Conservation (phyloP, 768 basidiomycete genomes). For the Lyophyllum decastes region DNA sequence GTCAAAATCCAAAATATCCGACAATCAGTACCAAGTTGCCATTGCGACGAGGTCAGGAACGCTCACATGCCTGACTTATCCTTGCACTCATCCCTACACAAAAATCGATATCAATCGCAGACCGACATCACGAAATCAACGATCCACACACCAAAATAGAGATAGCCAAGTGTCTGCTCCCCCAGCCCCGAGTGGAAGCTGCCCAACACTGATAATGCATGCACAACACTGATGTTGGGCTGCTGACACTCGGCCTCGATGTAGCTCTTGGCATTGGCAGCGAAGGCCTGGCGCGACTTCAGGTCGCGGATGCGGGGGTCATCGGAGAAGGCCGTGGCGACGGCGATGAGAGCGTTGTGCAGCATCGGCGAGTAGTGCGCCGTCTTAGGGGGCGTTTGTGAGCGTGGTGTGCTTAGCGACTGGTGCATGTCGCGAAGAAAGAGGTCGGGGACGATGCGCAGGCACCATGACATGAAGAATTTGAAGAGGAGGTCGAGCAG, state of each 20-base stretch:
- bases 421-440: slow-evolving; percentile 52
- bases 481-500: slow-evolving; percentile 49
- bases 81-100: slow-evolving; percentile 55
- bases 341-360: slow-evolving; percentile 62
- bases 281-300: slow-evolving; percentile 42
- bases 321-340: slow-evolving; percentile 45
- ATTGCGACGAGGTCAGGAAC: not conserved
- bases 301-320: slow-evolving; percentile 43
- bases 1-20: not conserved
- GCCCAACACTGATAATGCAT: slow-evolving; percentile 42
- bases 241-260: slow-evolving; percentile 47
- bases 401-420: slow-evolving; percentile 35
- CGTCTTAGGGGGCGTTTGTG: slow-evolving; percentile 41
- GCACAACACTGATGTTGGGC: slow-evolving; percentile 45
- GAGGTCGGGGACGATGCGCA: slow-evolving; percentile 47
- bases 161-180: slow-evolving; percentile 47
- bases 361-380: slow-evolving; percentile 73
- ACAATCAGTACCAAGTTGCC: slow-evolving; percentile 1
- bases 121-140: not conserved
- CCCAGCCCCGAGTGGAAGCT: slow-evolving; percentile 49
- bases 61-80: slow-evolving; percentile 60
- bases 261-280: slow-evolving; percentile 42
- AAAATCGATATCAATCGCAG: slow-evolving; percentile 6
- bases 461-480: slow-evolving; percentile 51
- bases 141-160: slow-evolving; percentile 45